Conservation (phyloP, 1,284 basidiomycete genomes). For the Papiliotrema laurentii region DNA sequence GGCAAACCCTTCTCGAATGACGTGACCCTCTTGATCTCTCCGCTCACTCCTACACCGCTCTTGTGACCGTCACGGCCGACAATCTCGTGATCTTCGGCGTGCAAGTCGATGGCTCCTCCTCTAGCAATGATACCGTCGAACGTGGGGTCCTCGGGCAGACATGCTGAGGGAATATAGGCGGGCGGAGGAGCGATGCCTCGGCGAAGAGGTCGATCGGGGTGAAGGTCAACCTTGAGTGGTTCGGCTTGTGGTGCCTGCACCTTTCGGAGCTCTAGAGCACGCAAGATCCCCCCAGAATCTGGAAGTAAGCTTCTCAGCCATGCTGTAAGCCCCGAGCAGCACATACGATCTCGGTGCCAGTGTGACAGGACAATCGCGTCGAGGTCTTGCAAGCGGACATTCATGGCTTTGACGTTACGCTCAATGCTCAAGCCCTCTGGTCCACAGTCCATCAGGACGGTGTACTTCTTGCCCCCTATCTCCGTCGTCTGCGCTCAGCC, state of each 20-base stretch:
- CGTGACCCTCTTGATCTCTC: slow-evolving; percentile 68
- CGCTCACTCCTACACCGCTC: slow-evolving; percentile 65
- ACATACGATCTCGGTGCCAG: slow-evolving; percentile 68
- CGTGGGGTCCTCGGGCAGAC: slow-evolving; percentile 64
- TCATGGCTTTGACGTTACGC: slow-evolving; percentile 63
- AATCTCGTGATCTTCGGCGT: slow-evolving; percentile 61
- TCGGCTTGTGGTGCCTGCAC: slow-evolving; percentile 7
- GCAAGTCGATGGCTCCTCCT: slow-evolving; percentile 58
- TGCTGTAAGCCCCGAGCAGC: neutral
- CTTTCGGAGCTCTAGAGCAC: slow-evolving; percentile 56
- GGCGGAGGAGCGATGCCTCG: slow-evolving; percentile 65
- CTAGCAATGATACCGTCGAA: slow-evolving; percentile 59
- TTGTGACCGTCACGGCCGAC: slow-evolving; percentile 45
- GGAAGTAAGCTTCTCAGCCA: slow-evolving; percentile 8
- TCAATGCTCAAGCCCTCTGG: slow-evolving; percentile 67
- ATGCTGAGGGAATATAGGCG: slow-evolving; percentile 57
- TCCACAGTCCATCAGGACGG: slow-evolving; percentile 72
- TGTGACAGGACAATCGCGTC: slow-evolving; percentile 68
- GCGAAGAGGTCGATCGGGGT: slow-evolving; percentile 66
- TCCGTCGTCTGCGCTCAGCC: slow-evolving; percentile 27
- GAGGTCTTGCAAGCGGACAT: slow-evolving; percentile 55
- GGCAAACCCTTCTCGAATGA: slow-evolving; percentile 63
- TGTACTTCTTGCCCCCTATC: slow-evolving; percentile 51
- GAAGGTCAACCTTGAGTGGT: slow-evolving; percentile 62
- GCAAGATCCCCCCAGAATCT: slow-evolving; percentile 58